Base-by-base conservation (phyloP, 352 stramenopile species). In the Pythium vanterpoolii region DNA sequence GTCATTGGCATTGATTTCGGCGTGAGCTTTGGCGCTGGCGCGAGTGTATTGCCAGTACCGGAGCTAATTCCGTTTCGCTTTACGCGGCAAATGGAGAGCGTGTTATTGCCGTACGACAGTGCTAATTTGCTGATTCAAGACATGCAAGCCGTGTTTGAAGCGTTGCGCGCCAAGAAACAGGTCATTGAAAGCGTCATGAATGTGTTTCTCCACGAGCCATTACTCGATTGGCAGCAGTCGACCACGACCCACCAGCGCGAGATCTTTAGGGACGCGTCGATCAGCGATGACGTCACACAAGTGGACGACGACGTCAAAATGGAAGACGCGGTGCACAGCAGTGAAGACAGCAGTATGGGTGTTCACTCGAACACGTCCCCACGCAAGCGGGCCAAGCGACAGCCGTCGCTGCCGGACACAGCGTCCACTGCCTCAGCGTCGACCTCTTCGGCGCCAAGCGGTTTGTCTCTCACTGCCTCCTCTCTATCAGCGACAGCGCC, bases 1-100 rank as follows among this genome's bases (percentile, higher is more conserved):
- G 72, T 97, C 27, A 87, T 97, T 46, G 87, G 86, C 36, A 97
- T 97, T 33, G 90, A 97, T 59, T 97, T 97, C 64, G 90, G 90
- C 14, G 85, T 95, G 53, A 96, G 89, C 59, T 97, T 97, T 72
- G 90, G 90, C 18, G 86, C 83, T 14, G 80, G 85, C 3, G 86
- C 86, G 23, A 91, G 86, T 59, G 62, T 87, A 39, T 60, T 97
- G 21, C 82, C 85, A 7, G 86, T 97, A 2, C 90, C 90, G 0
- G 90, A 97, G 69, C 66, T 97, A 23, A 89, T 96, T 18, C 90
- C 90, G 7, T 97, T 97, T 60, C 81, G 90, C 14, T 91, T 93
- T 56, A 97, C 88, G 3, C 69, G 79, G 23, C 82, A 92, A 66
- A 83, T 93, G 72, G 76, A 85, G 23, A 74, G 72, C 42, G 83